These are phyloP conservation scores for Ustulina deusta DNA, from an alignment of 2,329 filamentous ascomycete species.

Conservation along the genomic window DNA sequence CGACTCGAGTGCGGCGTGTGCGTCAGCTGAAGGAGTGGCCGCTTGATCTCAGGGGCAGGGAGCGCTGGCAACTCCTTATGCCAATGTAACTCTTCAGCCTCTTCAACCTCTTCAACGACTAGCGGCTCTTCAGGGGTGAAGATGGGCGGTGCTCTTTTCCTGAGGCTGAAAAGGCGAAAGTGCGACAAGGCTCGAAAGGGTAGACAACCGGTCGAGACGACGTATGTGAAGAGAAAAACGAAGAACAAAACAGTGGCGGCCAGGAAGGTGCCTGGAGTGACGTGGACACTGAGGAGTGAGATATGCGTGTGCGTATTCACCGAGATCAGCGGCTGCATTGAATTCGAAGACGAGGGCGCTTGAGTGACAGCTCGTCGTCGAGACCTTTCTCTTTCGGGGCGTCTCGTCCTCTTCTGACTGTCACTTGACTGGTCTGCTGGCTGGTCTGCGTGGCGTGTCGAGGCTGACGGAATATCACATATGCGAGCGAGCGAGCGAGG, in stretches of 20 bases:
- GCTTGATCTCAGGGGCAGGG: constrained; percentile 43
- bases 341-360: constrained; percentile 45
- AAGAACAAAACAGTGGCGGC: constrained; percentile 63
- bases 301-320: constrained; percentile 73
- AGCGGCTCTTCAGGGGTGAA: constrained; percentile 25
- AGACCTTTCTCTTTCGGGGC: constrained; percentile 18
- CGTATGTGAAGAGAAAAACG: constrained; percentile 64
- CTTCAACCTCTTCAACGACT: constrained; percentile 34
- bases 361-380: constrained; percentile 25
- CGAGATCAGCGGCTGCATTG: constrained; percentile 70
- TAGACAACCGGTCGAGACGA: constrained; percentile 54
- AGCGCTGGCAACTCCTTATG: constrained; percentile 41
- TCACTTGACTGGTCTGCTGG: neutral
- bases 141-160: constrained; percentile 23
- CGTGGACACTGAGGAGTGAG: constrained; percentile 68
- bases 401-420: neutral
- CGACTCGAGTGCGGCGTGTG: constrained; percentile 42
- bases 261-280: constrained; percentile 69
- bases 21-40: constrained; percentile 46
- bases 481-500: neutral
- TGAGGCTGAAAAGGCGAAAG: constrained; percentile 29
- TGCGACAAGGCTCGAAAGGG: constrained; percentile 54
- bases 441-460: neutral
- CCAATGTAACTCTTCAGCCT: constrained; percentile 27
- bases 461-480: constrained; percentile 3